Percentiles rank a stretch among this genome's conserved stretches.
These are phyloP conservation scores for Marsdenia floribunda DNA, from an alignment of 257 asterid genomes.

Conservation along the genomic window DNA sequence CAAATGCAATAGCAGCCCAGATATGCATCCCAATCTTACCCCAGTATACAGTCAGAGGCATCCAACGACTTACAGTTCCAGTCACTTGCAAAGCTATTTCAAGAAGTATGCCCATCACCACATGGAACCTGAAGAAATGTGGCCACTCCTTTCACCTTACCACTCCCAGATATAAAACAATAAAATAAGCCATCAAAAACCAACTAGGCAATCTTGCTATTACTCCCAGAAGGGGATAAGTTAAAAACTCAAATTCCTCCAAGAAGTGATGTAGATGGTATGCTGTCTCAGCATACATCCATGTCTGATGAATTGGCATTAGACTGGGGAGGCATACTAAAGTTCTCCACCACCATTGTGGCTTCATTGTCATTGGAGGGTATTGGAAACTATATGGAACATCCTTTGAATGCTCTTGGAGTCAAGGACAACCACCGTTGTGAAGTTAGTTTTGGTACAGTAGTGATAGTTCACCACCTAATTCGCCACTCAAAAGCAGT, in stretches of 20 bases:
- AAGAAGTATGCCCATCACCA: slow-evolving; percentile 81
- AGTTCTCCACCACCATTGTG: slow-evolving; percentile 87
- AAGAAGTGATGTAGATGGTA: slow-evolving; percentile 72
- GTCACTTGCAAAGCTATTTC: slow-evolving; percentile 82
- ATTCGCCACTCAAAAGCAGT: slow-evolving; percentile 45
- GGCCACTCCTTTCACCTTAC: slow-evolving; percentile 97
- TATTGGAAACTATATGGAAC: slow-evolving; percentile 55
- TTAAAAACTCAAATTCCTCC: slow-evolving; percentile 65
- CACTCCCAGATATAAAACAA: slow-evolving; percentile 72
- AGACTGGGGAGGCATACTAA: slow-evolving; percentile 83
- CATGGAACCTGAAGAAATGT: slow-evolving; percentile 84
- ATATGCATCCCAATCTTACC: slow-evolving; percentile 89
- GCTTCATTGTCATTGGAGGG: slow-evolving; percentile 78
- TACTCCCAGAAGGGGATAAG: slow-evolving; percentile 65
- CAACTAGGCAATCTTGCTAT: slow-evolving; percentile 72
- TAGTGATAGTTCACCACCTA: slow-evolving; percentile 37
- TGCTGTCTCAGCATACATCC: slow-evolving; percentile 90
- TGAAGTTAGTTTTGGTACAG: slow-evolving; percentile 37
- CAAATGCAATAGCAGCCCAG: slow-evolving; percentile 73
- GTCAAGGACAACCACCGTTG: slow-evolving; percentile 19
- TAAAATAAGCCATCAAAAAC: slow-evolving; percentile 87
- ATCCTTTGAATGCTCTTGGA: slow-evolving; percentile 64
- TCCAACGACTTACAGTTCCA: slow-evolving; percentile 83
- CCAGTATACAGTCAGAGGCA: slow-evolving; percentile 75
- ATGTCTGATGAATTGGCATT: slow-evolving; percentile 85